Percentiles rank a stretch among this genome's conserved stretches.
Evolutionary conservation across 345 rosid species (phyloP).

Genomic region (Rhizophora apiculata): DNA sequence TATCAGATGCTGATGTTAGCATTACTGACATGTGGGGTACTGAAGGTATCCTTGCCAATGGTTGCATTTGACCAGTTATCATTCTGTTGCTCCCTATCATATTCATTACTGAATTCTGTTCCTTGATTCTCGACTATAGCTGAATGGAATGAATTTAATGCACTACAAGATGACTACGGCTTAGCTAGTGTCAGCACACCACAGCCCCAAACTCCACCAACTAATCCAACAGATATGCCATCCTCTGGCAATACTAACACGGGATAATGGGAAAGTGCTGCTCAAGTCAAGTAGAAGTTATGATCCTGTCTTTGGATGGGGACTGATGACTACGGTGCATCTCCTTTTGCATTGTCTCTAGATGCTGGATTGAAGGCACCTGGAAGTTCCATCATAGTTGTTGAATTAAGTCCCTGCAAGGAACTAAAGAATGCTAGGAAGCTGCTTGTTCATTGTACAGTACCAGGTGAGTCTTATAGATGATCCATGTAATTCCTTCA

Average conservation of each 20-base stretch:
- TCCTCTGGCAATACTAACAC: conserved; percentile 28
- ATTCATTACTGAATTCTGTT: conserved; percentile 4
- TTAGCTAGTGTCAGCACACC: conserved; percentile 40
- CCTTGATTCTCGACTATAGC: conserved; percentile 43
- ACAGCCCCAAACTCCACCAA: conserved; percentile 56
- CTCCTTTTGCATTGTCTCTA: background rate
- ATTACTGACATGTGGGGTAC: conserved; percentile 87
- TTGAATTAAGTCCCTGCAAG: conserved; percentile 10
- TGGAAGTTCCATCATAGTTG: conserved; percentile 8
- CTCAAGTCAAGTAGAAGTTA: background rate
- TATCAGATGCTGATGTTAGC: conserved; percentile 88
- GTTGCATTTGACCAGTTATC: background rate
- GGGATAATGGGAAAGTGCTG: conserved; percentile 20
- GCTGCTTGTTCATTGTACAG: conserved; percentile 25
- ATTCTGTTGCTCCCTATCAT: conserved; percentile 2
- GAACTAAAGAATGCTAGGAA: conserved; percentile 10
- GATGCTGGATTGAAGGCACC: conserved; percentile 7
- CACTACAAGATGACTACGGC: conserved; percentile 39
- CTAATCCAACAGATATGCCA: conserved; percentile 41
- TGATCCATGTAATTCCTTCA: conserved; percentile 8
- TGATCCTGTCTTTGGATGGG: background rate
- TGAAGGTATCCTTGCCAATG: conserved; percentile 67
- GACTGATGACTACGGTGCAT: conserved; percentile 5
- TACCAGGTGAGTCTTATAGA: conserved; percentile 18
- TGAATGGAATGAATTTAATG: conserved; percentile 50